Percentiles rank a stretch among this genome's conserved stretches.
These are phyloP conservation scores for Euphorbia schlechtendalii DNA, from an alignment of 441 rosid species.

Conservation along the genomic window DNA sequence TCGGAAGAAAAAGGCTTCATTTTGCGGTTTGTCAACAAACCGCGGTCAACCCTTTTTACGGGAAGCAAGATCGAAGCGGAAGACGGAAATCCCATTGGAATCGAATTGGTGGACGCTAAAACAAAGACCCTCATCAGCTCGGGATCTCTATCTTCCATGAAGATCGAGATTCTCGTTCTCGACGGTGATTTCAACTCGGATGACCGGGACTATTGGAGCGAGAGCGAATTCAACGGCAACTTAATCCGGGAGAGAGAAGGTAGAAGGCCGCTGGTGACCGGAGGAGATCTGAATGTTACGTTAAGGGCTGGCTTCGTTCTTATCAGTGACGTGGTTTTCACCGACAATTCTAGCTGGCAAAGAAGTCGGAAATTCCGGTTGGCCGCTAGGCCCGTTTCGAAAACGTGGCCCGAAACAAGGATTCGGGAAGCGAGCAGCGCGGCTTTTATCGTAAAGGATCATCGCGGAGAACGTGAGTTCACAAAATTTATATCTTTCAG, in stretches of 20 bases:
- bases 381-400: conserved; percentile 45
- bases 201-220: conserved; percentile 48
- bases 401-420: conserved; percentile 26
- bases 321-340: conserved; percentile 37
- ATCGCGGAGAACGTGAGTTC: conserved; percentile 71
- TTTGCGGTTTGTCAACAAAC: conserved; percentile 36
- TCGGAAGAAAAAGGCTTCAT: conserved; percentile 30
- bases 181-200: conserved; percentile 48
- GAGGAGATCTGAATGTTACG: conserved; percentile 45
- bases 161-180: conserved; percentile 53
- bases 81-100: conserved; percentile 31
- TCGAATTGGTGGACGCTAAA: conserved; percentile 42
- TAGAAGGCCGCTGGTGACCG: conserved; percentile 60
- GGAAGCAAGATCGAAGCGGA: conserved; percentile 38
- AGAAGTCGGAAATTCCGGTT: conserved; percentile 59
- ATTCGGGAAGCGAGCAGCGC: conserved; percentile 59
- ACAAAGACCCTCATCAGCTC: conserved; percentile 28
- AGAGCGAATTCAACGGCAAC: conserved; percentile 35
- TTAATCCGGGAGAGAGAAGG: conserved; percentile 54
- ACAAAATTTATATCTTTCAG: no score
- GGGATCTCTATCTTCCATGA: conserved; percentile 46
- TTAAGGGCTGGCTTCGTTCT: conserved; percentile 47
- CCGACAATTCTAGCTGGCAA: conserved; percentile 86
- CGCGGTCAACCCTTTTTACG: conserved; percentile 41
- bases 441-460: conserved; percentile 69